phyloP scores from a whole-genome alignment of 345 rosid species.

The Lepidium didymum region DNA sequence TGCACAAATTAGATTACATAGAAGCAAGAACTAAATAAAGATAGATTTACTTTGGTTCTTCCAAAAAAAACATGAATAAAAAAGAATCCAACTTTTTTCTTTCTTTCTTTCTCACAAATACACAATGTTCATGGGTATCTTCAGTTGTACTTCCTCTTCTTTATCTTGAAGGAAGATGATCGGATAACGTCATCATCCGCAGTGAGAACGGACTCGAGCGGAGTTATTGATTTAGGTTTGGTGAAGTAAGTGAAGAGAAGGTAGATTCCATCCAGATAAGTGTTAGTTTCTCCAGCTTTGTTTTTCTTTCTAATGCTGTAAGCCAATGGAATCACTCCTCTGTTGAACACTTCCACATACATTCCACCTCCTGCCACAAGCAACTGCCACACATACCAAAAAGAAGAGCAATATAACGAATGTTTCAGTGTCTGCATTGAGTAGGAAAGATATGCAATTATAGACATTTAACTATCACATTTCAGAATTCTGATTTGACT shows the following conservation, averaged over 20 bases:
- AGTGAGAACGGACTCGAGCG: slow-evolving; percentile 44
- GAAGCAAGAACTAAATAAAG: not conserved
- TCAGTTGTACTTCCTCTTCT: slow-evolving; percentile 57
- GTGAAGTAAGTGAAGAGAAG: slow-evolving; percentile 91
- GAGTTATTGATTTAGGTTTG: slow-evolving; percentile 61
- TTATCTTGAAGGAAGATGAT: slow-evolving; percentile 60
- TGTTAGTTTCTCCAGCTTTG: slow-evolving; percentile 79
- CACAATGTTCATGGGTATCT: not conserved
- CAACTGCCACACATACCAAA: slow-evolving; percentile 36
- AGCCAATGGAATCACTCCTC: slow-evolving; percentile 89
- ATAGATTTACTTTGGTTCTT: slow-evolving; percentile 7
- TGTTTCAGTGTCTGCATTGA: not conserved
- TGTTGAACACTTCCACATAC: slow-evolving; percentile 91
- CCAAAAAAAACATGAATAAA: not conserved
- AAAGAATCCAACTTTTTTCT: not conserved
- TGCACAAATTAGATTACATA: not conserved
- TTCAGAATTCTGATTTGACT: not conserved
- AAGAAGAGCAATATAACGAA: not conserved
- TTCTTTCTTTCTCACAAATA: not conserved
- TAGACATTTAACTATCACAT: not conserved
- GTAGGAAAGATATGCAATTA: not conserved
- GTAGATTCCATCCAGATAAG: slow-evolving; percentile 82
- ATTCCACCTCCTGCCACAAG: slow-evolving; percentile 98
- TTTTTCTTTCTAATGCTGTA: slow-evolving; percentile 83
- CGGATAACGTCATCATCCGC: slow-evolving; percentile 73